Percentiles rank a stretch among this genome's conserved stretches.
Conservation (phyloP, 805 yeast genomes). For the Lipomyces sp. region DNA sequence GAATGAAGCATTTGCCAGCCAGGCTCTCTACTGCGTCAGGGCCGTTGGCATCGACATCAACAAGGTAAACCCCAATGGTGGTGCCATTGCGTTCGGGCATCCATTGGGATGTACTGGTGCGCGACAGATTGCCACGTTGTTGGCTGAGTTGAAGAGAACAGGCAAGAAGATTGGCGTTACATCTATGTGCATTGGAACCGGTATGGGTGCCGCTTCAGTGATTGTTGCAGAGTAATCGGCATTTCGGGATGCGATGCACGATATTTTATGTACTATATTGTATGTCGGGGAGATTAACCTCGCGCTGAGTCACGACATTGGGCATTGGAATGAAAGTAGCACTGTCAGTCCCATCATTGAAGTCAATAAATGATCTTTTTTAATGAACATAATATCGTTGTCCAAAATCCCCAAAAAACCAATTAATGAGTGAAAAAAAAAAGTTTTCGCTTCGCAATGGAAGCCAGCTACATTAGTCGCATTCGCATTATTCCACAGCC, state of each 20-base stretch:
- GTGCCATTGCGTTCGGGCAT: slow-evolving; percentile 96
- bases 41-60: slow-evolving; percentile 66
- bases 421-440: background rate
- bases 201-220: slow-evolving; percentile 97
- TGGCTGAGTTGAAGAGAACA: slow-evolving; percentile 70
- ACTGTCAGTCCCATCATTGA: background rate
- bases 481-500: background rate
- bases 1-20: slow-evolving; percentile 92
- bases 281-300: background rate
- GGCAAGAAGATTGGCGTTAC: slow-evolving; percentile 85
- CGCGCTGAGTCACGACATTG: background rate
- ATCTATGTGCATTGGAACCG: slow-evolving; percentile 97
- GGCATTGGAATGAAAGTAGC: background rate
- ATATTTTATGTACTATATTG: background rate
- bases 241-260: background rate
- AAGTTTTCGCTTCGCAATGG: background rate
- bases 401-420: background rate
- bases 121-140: slow-evolving; percentile 86
- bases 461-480: background rate
- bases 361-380: background rate
- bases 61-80: slow-evolving; percentile 90
- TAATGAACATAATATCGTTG: background rate
- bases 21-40: slow-evolving; percentile 77
- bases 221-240: slow-evolving; percentile 69
- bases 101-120: slow-evolving; percentile 93